Evolutionary conservation across 345 rosid species (phyloP).

Genomic region (Citrus unshiu): DNA sequence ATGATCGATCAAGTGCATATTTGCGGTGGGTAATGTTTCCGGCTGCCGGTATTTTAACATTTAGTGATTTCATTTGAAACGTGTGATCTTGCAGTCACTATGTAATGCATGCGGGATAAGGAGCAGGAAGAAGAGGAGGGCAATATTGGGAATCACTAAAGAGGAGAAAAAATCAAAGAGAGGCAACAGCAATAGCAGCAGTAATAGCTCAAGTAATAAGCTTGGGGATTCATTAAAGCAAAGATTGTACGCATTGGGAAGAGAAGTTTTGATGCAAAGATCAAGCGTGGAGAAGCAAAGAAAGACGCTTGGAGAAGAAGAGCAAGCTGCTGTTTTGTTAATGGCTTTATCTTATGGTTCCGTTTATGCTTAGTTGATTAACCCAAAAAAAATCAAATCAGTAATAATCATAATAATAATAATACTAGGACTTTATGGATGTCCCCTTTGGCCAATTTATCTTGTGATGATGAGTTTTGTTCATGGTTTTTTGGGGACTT

Average conservation of each 20-base stretch:
- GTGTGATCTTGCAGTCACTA: slow-evolving; percentile 51
- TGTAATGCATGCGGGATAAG: slow-evolving; percentile 98
- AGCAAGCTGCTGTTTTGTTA: slow-evolving; percentile 83
- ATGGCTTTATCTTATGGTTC: slow-evolving; percentile 90
- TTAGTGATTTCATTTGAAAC: not conserved
- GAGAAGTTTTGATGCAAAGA: slow-evolving; percentile 58
- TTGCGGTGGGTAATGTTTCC: too few species aligned
- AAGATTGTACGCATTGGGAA: slow-evolving; percentile 59
- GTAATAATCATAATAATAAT: not conserved
- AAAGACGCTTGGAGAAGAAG: slow-evolving; percentile 74
- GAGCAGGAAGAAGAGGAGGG: slow-evolving; percentile 84
- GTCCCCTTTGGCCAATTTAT: not conserved
- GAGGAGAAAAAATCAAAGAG: slow-evolving; percentile 51
- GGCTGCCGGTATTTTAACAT: too few species aligned
- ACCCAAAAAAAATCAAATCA: too few species aligned
- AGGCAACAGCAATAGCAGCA: slow-evolving; percentile 9
- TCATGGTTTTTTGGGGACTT: not conserved
- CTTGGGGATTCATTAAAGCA: slow-evolving; percentile 59
- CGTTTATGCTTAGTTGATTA: slow-evolving; percentile 45
- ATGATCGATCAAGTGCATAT: not conserved
- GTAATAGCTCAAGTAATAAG: slow-evolving; percentile 12
- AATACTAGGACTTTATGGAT: not conserved
- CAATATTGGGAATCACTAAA: slow-evolving; percentile 39
- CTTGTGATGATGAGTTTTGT: slow-evolving; percentile 16
- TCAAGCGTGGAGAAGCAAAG: slow-evolving; percentile 53